Percentiles rank a stretch among this genome's conserved stretches.
These are phyloP conservation scores for Alloascoidea africana DNA, from an alignment of 805 yeast genomes.

Conservation along the genomic window DNA sequence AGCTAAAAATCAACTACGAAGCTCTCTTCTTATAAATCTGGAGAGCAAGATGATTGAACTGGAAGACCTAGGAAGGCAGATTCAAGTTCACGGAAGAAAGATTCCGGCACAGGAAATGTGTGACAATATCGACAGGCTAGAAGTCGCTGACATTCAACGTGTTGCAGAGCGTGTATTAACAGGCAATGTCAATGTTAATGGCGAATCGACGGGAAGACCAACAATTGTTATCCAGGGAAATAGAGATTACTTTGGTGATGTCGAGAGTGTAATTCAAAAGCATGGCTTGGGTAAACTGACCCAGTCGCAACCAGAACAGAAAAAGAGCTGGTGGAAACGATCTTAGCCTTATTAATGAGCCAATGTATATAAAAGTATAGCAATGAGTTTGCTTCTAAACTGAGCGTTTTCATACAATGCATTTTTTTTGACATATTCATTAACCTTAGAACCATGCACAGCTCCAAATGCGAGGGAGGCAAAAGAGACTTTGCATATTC, in stretches of 20 bases:
- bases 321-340: conserved; percentile 10
- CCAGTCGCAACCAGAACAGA: conserved; percentile 5
- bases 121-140: conserved; percentile 49
- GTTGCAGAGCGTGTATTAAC: conserved; percentile 69
- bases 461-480: too few relatives aligned
- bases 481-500: too few relatives aligned
- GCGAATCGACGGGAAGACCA: conserved; percentile 49
- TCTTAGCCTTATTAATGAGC: conserved; percentile 8
- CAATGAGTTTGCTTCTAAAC: too few relatives aligned
- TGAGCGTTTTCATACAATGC: too few relatives aligned
- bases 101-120: conserved; percentile 76
- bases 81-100: conserved; percentile 67
- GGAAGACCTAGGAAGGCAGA: conserved; percentile 92
- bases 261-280: conserved; percentile 41
- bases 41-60: conserved; percentile 89
- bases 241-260: conserved; percentile 75
- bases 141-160: conserved; percentile 49
- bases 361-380: too few relatives aligned
- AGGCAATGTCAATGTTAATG: conserved; percentile 33
- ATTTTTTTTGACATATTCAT: too few relatives aligned
- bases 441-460: too few relatives aligned
- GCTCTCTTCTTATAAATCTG: conserved; percentile 80
- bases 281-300: conserved; percentile 52
- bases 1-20: conserved; percentile 84
- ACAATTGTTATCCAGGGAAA: conserved; percentile 84